A percentile compares a stretch with the other conserved stretches of the same genome.
These are phyloP conservation scores for Zopfochytrium polystomum DNA, from an alignment of 371 early-diverging fungal genomes.

Conservation along the genomic window DNA sequence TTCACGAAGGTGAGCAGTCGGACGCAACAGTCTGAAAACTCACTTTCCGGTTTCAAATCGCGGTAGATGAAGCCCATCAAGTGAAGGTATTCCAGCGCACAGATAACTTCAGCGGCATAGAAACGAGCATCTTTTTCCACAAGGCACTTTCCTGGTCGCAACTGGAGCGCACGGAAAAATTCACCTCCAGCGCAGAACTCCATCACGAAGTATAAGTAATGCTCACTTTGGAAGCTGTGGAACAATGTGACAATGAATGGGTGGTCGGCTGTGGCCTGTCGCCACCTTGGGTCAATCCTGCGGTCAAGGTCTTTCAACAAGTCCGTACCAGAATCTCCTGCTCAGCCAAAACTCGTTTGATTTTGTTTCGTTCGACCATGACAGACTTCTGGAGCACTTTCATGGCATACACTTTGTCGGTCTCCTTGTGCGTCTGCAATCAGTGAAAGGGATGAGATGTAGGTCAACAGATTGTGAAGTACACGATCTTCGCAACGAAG, in stretches of 20 bases:
- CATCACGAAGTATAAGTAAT: constrained; percentile 94
- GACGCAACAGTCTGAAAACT: constrained; percentile 19
- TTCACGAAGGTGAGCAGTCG: not conserved
- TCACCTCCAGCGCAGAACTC: constrained; percentile 99
- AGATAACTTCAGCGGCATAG: too few relatives aligned
- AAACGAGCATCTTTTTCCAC: constrained; percentile 88
- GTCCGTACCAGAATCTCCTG: constrained; percentile 91
- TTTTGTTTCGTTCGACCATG: constrained; percentile 94
- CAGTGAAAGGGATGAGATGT: too few relatives aligned
- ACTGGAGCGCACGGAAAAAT: constrained; percentile 81
- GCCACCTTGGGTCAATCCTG: too few relatives aligned
- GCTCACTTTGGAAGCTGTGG: constrained; percentile 93
- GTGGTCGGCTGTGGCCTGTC: constrained; percentile 79
- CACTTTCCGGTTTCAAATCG: constrained; percentile 99
- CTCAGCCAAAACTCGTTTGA: constrained; percentile 92
- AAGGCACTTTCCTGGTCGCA: constrained; percentile 78
- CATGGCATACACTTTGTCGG: constrained; percentile 86
- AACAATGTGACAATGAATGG: constrained; percentile 97
- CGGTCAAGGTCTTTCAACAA: too few relatives aligned
- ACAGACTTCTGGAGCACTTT: constrained; percentile 92
- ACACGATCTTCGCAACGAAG: too few relatives aligned
- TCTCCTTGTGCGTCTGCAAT: constrained; percentile 65
- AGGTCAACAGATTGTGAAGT: too few relatives aligned
- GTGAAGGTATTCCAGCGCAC: constrained; percentile 95
- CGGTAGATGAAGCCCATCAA: too few relatives aligned